These are phyloP conservation scores for Mortierella antarctica DNA, from an alignment of 192 early-diverging fungal species.

Conservation along the genomic window DNA sequence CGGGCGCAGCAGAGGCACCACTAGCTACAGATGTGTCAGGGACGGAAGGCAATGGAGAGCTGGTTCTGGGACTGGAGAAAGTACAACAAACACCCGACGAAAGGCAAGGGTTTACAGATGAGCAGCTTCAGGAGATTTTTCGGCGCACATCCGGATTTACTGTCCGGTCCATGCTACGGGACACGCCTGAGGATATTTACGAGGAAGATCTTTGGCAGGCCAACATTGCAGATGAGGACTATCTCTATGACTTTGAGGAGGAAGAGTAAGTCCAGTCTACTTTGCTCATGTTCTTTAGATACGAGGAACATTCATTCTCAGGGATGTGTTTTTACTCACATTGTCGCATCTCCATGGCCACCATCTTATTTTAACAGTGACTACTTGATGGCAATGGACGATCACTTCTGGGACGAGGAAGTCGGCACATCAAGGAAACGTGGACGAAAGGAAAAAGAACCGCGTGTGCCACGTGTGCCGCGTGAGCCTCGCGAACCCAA, in stretches of 20 bases:
- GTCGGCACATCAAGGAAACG: constrained; percentile 56
- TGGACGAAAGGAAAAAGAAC: constrained; percentile 56
- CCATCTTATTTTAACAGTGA: constrained; percentile 66
- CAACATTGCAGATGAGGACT: constrained; percentile 76
- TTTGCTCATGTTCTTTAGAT: neutral
- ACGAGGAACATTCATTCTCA: neutral
- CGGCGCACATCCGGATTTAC: constrained; percentile 91
- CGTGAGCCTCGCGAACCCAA: constrained; percentile 52
- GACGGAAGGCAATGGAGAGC: constrained; percentile 13
- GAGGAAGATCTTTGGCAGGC: constrained; percentile 84
- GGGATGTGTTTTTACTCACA: constrained; percentile 2
- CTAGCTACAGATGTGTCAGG: neutral
- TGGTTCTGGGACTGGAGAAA: constrained; percentile 39
- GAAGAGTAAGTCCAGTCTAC: constrained; percentile 69
- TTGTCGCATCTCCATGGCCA: neutral
- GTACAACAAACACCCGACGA: constrained; percentile 23
- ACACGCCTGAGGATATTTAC: constrained; percentile 71
- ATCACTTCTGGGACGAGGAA: constrained; percentile 85
- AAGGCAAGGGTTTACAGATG: constrained; percentile 68
- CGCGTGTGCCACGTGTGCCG: constrained; percentile 51
- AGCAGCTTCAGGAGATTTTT: constrained; percentile 92
- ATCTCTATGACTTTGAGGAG: constrained; percentile 79
- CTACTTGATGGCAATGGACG: constrained; percentile 79
- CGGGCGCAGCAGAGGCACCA: neutral
- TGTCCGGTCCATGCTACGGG: constrained; percentile 67